A percentile compares a stretch with the other conserved stretches of the same genome.
Conservation (phyloP, 163 green algal species). For the Chlamydomonas reinhardtii region DNA sequence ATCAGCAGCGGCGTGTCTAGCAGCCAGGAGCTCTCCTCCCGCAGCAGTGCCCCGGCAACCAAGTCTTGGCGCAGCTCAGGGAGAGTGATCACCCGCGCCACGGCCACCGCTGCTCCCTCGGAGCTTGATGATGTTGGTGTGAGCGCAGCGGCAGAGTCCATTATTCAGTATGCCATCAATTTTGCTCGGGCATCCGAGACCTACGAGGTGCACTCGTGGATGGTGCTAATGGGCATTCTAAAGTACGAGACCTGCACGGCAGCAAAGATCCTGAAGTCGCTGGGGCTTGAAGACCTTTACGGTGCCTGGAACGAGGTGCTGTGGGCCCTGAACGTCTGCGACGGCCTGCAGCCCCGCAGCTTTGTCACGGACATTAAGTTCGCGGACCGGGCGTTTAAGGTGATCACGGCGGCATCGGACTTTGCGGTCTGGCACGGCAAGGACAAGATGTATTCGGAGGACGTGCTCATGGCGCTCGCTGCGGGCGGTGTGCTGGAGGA, state of each 20-base stretch:
- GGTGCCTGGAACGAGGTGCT: slow-evolving; percentile 75
- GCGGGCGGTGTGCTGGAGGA: slow-evolving; percentile 58
- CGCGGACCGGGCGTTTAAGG: slow-evolving; percentile 54
- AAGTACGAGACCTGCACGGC: slow-evolving; percentile 66
- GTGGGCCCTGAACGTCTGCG: slow-evolving; percentile 68
- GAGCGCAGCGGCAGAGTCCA: slow-evolving; percentile 24
- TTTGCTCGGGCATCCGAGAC: slow-evolving; percentile 62
- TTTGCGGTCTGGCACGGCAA: slow-evolving; percentile 64
- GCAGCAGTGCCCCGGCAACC: no score
- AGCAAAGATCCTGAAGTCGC: slow-evolving; percentile 53
- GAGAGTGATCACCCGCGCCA: background rate
- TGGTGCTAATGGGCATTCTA: slow-evolving; percentile 70
- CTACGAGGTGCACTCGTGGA: slow-evolving; percentile 72
- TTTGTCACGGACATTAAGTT: slow-evolving; percentile 61
- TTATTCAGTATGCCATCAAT: slow-evolving; percentile 69
- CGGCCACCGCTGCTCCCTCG: background rate
- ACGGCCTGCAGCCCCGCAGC: slow-evolving; percentile 61
- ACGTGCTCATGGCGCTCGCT: slow-evolving; percentile 70
- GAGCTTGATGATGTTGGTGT: slow-evolving; percentile 40
- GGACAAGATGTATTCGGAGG: slow-evolving; percentile 63
- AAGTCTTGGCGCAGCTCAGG: no score
- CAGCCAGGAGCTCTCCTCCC: no score
- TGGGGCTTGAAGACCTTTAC: slow-evolving; percentile 69
- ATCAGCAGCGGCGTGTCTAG: no score
- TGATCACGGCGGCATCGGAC: slow-evolving; percentile 55